A percentile compares a stretch with the other conserved stretches of the same genome.
Conservation (phyloP, 352 stramenopile genomes). For the Phytophthora kernoviae region DNA sequence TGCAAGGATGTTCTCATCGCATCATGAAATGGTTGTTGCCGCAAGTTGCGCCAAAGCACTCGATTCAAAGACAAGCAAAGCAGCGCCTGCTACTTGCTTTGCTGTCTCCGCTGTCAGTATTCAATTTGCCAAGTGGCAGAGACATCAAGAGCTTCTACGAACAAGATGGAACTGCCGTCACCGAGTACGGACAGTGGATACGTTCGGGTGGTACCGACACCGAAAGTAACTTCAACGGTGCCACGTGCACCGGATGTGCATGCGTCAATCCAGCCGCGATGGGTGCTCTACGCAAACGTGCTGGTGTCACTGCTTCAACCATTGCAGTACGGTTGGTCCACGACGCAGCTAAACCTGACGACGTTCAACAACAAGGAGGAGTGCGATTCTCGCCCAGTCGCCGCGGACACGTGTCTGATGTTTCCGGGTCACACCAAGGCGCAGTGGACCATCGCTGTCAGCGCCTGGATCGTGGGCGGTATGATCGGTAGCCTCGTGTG, state of each 20-base stretch:
- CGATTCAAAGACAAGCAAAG: slow-evolving; percentile 1
- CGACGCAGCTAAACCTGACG: slow-evolving; percentile 52
- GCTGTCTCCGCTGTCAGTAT: slow-evolving; percentile 10
- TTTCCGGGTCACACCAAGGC: slow-evolving; percentile 25
- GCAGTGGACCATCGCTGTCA: slow-evolving; percentile 57
- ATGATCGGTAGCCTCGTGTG: slow-evolving; percentile 53
- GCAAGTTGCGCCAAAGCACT: slow-evolving; percentile 1
- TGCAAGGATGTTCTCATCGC: neutral
- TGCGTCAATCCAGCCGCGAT: neutral
- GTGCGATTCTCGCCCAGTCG: slow-evolving; percentile 45
- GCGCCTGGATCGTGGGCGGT: slow-evolving; percentile 61
- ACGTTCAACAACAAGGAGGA: slow-evolving; percentile 41
- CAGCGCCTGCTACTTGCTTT: neutral
- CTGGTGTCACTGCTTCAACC: slow-evolving; percentile 52
- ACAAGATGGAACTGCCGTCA: slow-evolving; percentile 10
- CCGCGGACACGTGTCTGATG: slow-evolving; percentile 30
- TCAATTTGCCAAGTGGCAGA: slow-evolving; percentile 16
- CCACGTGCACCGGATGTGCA: neutral
- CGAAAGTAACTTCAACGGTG: slow-evolving; percentile 8
- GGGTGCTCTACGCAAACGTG: slow-evolving; percentile 51
- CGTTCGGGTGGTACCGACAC: slow-evolving; percentile 6
- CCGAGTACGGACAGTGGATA: slow-evolving; percentile 15
- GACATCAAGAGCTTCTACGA: slow-evolving; percentile 6
- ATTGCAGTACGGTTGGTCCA: slow-evolving; percentile 44
- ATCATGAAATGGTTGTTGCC: neutral